A percentile compares a stretch with the other conserved stretches of the same genome.
These are phyloP conservation scores for Alternaria postmessia DNA, from an alignment of 2,329 filamentous ascomycete species.

Conservation along the genomic window DNA sequence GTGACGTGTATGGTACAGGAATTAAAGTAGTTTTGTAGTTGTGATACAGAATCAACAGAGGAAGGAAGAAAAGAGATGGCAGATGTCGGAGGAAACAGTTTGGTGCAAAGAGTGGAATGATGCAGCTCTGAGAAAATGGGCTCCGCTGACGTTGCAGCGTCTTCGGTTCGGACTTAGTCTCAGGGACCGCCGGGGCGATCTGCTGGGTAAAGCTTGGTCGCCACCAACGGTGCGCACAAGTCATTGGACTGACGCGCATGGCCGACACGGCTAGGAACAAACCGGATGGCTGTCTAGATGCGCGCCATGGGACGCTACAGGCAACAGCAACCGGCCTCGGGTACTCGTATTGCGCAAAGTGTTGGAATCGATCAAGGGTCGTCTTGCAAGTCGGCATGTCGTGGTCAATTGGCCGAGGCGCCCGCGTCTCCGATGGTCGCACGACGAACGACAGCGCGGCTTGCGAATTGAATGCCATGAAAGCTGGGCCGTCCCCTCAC, in stretches of 20 bases:
- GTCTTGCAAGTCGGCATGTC: not conserved
- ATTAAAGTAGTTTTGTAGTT: slow-evolving; percentile 9
- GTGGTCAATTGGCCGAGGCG: slow-evolving; percentile 14
- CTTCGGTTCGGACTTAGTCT: slow-evolving; percentile 7
- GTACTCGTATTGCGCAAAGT: not conserved
- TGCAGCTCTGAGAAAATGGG: slow-evolving; percentile 21
- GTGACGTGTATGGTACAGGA: slow-evolving; percentile 14
- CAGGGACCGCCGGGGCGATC: slow-evolving; percentile 25
- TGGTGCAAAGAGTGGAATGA: slow-evolving; percentile 24
- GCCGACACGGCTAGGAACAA: slow-evolving; percentile 14
- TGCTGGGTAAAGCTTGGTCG: slow-evolving; percentile 26
- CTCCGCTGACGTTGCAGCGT: slow-evolving; percentile 16
- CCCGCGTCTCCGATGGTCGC: slow-evolving; percentile 15
- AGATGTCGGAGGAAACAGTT: slow-evolving; percentile 3
- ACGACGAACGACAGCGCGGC: slow-evolving; percentile 10
- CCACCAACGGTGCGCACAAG: slow-evolving; percentile 17
- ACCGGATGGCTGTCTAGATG: slow-evolving; percentile 3
- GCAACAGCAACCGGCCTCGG: not conserved
- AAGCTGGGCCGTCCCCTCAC: slow-evolving; percentile 14
- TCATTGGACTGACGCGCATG: slow-evolving; percentile 5
- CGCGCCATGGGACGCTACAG: slow-evolving; percentile 2
- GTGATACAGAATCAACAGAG: slow-evolving; percentile 12
- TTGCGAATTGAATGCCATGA: slow-evolving; percentile 6
- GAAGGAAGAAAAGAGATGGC: slow-evolving; percentile 17
- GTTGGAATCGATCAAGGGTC: not conserved